phyloP scores from a whole-genome alignment of 2,329 filamentous ascomycete genomes.

The Trichoderma sp. region DNA sequence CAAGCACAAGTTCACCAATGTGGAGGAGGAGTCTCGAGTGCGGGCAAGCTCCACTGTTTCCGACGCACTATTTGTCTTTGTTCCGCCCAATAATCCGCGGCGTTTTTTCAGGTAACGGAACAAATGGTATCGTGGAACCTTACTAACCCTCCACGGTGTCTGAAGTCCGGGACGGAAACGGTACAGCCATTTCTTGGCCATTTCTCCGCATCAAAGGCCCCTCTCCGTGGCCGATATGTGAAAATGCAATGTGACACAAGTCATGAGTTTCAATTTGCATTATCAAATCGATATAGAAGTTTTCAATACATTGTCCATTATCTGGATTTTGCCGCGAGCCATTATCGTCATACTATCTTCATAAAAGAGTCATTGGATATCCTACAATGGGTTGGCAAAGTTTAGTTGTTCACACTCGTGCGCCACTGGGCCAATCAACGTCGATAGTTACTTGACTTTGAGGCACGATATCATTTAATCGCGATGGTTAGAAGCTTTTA shows the following conservation, averaged over 20 bases:
- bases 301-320: background rate
- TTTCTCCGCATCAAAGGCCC: background rate
- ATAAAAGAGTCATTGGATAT: background rate
- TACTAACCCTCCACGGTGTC: background rate
- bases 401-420: background rate
- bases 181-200: background rate
- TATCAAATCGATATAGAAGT: background rate
- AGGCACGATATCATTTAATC: background rate
- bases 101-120: background rate
- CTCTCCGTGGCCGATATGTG: background rate
- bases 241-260: background rate
- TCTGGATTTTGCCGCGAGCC: background rate
- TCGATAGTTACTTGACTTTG: background rate
- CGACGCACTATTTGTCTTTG: background rate
- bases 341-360: background rate
- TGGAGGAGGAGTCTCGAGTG: background rate
- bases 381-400: background rate
- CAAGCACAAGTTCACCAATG: background rate
- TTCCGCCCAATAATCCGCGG: background rate
- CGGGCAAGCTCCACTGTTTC: conserved; percentile 16
- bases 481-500: background rate
- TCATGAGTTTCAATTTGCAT: background rate
- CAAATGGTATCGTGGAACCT: background rate
- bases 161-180: background rate
- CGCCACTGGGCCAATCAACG: background rate